Conservation (phyloP, 2,329 filamentous ascomycete genomes). For the Cladosporium sp. region DNA sequence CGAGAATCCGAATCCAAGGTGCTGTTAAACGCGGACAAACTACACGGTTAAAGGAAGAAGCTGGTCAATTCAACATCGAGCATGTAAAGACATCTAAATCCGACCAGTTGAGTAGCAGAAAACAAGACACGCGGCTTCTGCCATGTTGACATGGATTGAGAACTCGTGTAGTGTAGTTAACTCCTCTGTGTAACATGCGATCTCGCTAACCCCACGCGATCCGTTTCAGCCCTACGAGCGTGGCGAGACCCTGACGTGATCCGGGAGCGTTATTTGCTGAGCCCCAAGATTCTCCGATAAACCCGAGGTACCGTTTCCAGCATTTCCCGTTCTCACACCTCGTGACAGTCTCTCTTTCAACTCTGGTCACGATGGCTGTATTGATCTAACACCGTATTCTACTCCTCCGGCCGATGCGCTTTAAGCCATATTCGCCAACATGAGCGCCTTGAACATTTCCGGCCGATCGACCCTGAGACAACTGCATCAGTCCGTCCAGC, state of each 20-base stretch:
- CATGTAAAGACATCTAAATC: too few species aligned
- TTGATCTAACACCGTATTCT: background rate
- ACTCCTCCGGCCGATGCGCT: background rate
- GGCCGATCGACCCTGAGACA: slow-evolving; percentile 26
- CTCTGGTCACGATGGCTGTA: slow-evolving; percentile 10
- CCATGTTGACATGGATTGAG: too few species aligned
- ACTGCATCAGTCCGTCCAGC: slow-evolving; percentile 31
- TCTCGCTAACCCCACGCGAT: background rate
- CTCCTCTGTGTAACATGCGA: background rate
- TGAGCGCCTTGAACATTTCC: slow-evolving; percentile 25
- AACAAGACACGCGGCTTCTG: too few species aligned
- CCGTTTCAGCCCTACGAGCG: background rate
- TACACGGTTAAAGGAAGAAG: too few species aligned
- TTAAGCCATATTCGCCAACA: slow-evolving; percentile 13
- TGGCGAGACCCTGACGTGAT: slow-evolving; percentile 11
- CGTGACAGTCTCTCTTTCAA: slow-evolving; percentile 4
- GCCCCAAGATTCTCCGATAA: slow-evolving; percentile 2
- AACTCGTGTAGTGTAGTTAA: too few species aligned
- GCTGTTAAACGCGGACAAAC: too few species aligned
- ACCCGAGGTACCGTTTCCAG: slow-evolving; percentile 4
- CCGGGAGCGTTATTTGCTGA: background rate
- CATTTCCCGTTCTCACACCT: background rate
- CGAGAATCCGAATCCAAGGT: too few species aligned
- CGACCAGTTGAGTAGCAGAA: too few species aligned
- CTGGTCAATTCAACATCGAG: too few species aligned